Evolutionary conservation across 768 basidiomycete genomes (phyloP), one percentile per base, ranked within the genome.

Genomic region (Lentinus brumalis): DNA sequence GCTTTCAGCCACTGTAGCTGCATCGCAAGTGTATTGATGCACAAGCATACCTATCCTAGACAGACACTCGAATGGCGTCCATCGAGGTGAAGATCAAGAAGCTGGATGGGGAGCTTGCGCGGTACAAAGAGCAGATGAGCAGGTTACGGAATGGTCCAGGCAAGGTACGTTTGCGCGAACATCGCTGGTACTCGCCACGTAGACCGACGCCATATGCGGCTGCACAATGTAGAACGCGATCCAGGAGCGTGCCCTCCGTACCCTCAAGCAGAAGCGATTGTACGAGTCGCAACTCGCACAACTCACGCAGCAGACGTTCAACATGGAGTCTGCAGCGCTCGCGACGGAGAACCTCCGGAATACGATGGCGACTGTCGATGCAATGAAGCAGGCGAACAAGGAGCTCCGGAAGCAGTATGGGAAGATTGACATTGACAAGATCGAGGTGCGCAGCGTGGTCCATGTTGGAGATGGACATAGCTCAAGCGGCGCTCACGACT

Each of bases 291-390:
- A 99, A 73, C 83, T 98, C 41, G 82, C 86, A 9, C 94, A 97
- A 74, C 82, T 99, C 15, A 80, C 90, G 31, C 97, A 98, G 72
- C 97, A 98, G 74, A 89, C 92, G 26, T 98, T 94, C 80, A 98
- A 99, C 76, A 98, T 98, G 92, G 96, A 99, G 78, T 94, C 92
- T 56, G 91, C 96, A 12, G 85, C 91, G 14, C 86, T 98, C 69
- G 88, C 93, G 9, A 98, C 96, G n/a, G 97, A 98, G 77, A 98
- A 98, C 75, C 75, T 98, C 69, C 87, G 94, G 65, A 98, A 98
- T 73, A 98, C 97, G 69, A 98, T 99, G 96, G 96, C 94, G 12
- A 98, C 97, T 0, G 86, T 98, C 31, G 94, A 97, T 66, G 97
- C 95, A 5, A 98, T 99, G 95, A 86, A 94, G 72, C 70, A 82